Conservation (phyloP, 2,329 filamentous ascomycete species). For the Juglanconis oblonga region DNA sequence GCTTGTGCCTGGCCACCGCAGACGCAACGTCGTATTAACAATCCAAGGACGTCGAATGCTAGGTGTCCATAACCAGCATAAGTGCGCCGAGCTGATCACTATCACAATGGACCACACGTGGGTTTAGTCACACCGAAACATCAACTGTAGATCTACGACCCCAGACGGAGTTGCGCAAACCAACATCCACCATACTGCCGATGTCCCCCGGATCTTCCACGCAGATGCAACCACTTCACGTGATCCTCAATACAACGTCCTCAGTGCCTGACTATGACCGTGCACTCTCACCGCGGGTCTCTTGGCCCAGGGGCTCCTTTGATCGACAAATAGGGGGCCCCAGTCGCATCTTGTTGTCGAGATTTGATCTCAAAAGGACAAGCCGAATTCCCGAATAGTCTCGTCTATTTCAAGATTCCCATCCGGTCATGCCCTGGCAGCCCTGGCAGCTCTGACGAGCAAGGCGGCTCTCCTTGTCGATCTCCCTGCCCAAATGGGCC, state of each 20-base stretch:
- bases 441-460: background rate
- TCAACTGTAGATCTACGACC: background rate
- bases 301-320: background rate
- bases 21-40: too few species aligned
- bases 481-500: constrained; percentile 15
- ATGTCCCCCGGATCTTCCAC: background rate
- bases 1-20: too few species aligned
- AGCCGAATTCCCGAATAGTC: background rate
- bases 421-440: background rate
- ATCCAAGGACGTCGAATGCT: too few species aligned
- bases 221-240: background rate
- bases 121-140: background rate
- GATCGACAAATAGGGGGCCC: background rate
- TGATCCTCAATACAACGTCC: background rate
- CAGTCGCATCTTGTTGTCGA: background rate
- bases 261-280: background rate
- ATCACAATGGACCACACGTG: too few species aligned
- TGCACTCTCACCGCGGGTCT: too few species aligned
- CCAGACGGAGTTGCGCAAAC: background rate
- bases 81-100: too few species aligned
- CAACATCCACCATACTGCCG: background rate
- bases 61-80: too few species aligned
- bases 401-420: background rate
- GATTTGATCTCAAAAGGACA: background rate
- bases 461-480: constrained; percentile 3